phyloP scores from a whole-genome alignment of 331 rosid genomes.

The Quercus lobata region DNA sequence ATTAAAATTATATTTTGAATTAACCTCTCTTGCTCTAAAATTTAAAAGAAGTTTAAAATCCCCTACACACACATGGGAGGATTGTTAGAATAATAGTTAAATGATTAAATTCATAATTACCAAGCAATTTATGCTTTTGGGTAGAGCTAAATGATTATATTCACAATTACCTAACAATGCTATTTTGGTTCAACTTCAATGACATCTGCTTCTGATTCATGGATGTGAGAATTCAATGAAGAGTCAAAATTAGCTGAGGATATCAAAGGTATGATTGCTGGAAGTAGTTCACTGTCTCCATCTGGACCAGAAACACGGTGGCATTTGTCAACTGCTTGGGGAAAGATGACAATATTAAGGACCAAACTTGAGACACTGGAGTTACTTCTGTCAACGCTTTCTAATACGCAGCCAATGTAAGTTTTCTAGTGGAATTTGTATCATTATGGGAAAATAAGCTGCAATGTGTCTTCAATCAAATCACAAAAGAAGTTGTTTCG shows the following conservation, averaged over 20 bases:
- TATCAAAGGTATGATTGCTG: slow-evolving; percentile 37
- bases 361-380: slow-evolving; percentile 36
- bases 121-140: too few relatives aligned
- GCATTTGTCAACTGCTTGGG: slow-evolving; percentile 30
- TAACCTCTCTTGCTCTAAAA: too few relatives aligned
- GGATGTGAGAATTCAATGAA: slow-evolving; percentile 37
- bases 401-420: slow-evolving; percentile 29
- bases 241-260: slow-evolving; percentile 38
- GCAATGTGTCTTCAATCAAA: neutral
- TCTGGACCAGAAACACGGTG: slow-evolving; percentile 41
- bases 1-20: too few relatives aligned
- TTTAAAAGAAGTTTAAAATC: too few relatives aligned
- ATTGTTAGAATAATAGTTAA: too few relatives aligned
- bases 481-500: too few relatives aligned
- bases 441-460: neutral
- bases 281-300: slow-evolving; percentile 25
- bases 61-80: too few relatives aligned
- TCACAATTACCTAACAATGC: too few relatives aligned
- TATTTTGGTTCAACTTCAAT: too few relatives aligned
- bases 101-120: too few relatives aligned
- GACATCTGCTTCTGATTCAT: slow-evolving; percentile 10
- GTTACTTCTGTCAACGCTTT: slow-evolving; percentile 31
- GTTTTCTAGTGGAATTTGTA: neutral
- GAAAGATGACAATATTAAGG: slow-evolving; percentile 44
- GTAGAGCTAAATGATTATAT: too few relatives aligned